A percentile compares a stretch with the other conserved stretches of the same genome.
Evolutionary conservation across 306 rosid species (phyloP).

Genomic region (Lathyrus aphaca): DNA sequence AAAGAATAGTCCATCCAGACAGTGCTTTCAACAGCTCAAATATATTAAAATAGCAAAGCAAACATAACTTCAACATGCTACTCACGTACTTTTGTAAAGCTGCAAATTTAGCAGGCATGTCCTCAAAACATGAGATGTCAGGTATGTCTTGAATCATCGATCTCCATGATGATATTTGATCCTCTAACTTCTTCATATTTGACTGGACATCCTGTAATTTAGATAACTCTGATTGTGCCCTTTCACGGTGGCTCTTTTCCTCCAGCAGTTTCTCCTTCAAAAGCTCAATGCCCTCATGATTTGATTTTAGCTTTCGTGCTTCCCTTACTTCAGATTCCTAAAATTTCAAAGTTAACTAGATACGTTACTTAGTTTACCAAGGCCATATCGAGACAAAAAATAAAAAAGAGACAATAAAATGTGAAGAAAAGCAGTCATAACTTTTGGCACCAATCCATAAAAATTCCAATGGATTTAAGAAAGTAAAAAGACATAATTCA

Average conservation of each 20-base stretch:
- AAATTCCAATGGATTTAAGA: slow-evolving; percentile 1
- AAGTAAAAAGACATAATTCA: slow-evolving; percentile 4
- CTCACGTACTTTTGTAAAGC: slow-evolving; percentile 81
- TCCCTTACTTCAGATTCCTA: slow-evolving; percentile 95
- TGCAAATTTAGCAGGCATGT: slow-evolving; percentile 74
- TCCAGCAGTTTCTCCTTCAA: slow-evolving; percentile 83
- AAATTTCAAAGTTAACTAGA: slow-evolving; percentile 42
- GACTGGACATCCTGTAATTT: slow-evolving; percentile 73
- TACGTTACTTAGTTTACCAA: slow-evolving; percentile 23
- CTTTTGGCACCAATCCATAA: slow-evolving; percentile 17
- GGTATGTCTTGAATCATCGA: slow-evolving; percentile 67
- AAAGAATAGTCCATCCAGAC: slow-evolving; percentile 19
- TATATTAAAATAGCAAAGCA: slow-evolving; percentile 26
- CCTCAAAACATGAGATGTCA: slow-evolving; percentile 75
- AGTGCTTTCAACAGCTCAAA: slow-evolving; percentile 12
- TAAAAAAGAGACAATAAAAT: slow-evolving; percentile 10
- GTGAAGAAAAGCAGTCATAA: slow-evolving; percentile 12
- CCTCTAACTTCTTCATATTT: slow-evolving; percentile 68
- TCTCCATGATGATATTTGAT: slow-evolving; percentile 78
- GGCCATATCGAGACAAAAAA: neutral
- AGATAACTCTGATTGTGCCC: slow-evolving; percentile 73
- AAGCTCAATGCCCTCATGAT: slow-evolving; percentile 70
- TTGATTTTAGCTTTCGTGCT: slow-evolving; percentile 83
- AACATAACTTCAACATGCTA: slow-evolving; percentile 32
- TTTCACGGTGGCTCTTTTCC: slow-evolving; percentile 74